Conservation (phyloP, 805 yeast species). For the Suhomyces pyralidae region DNA sequence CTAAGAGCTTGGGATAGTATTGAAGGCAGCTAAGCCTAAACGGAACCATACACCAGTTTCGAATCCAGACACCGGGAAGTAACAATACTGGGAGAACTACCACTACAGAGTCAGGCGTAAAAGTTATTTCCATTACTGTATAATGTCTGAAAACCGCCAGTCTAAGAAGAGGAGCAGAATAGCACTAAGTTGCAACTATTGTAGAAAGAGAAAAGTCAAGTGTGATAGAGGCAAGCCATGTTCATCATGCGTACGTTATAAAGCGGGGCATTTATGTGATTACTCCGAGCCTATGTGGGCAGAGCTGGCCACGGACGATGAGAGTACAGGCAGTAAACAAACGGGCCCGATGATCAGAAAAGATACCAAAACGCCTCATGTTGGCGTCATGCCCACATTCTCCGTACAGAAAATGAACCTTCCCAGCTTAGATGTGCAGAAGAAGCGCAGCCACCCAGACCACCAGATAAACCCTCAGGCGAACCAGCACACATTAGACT, state of each 20-base stretch:
- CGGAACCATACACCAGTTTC: too few relatives aligned
- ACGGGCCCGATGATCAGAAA: neutral
- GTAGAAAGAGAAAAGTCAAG: constrained; percentile 36
- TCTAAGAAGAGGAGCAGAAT: constrained; percentile 23
- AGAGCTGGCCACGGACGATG: neutral
- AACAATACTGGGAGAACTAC: too few relatives aligned
- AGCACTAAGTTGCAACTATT: constrained; percentile 33
- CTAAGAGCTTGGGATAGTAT: too few relatives aligned
- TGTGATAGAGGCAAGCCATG: constrained; percentile 39
- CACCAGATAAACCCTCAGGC: too few relatives aligned
- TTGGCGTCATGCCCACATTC: constrained; percentile 4
- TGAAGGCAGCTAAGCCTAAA: too few relatives aligned
- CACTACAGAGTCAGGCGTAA: too few relatives aligned
- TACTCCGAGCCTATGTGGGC: constrained; percentile 17
- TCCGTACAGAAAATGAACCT: neutral
- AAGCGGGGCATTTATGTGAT: constrained; percentile 20
- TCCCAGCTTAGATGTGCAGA: neutral
- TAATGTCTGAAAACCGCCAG: constrained; percentile 3
- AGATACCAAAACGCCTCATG: neutral
- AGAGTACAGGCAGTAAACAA: neutral
- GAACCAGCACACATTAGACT: neutral
- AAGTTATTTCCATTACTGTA: too few relatives aligned
- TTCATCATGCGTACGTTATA: constrained; percentile 27
- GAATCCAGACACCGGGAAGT: too few relatives aligned
- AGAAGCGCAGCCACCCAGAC: neutral